phyloP scores from a whole-genome alignment of 176 grass and related monocot genomes.

The Triticum aestivum region IWGSC_CS_RefSeq_v2.1 NC_057802.1:43140282-43140781 shows the following conservation, averaged over 20 bases:
- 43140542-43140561: constrained; percentile 31
- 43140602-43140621: constrained; percentile 77
- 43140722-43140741: constrained; percentile 6
- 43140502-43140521: background rate
- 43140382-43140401: constrained; percentile 43
- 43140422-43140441: constrained; percentile 79
- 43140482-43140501: constrained; percentile 20
- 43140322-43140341: background rate
- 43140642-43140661: constrained; percentile 66
- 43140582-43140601: constrained; percentile 81
- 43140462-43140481: constrained; percentile 62
- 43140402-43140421: constrained; percentile 82
- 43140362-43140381: background rate
- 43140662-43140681: constrained; percentile 15
- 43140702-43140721: background rate
- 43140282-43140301: constrained; percentile 86
- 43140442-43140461: constrained; percentile 70
- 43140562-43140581: constrained; percentile 64
- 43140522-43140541: background rate
- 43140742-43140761: background rate
- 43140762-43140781: background rate
- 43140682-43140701: constrained; percentile 13
- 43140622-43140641: constrained; percentile 72
- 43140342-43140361: background rate
- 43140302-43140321: background rate